These are phyloP conservation scores for Diaporthe australafricana DNA, from an alignment of 2,329 filamentous ascomycete species.

Conservation along the genomic window DNA sequence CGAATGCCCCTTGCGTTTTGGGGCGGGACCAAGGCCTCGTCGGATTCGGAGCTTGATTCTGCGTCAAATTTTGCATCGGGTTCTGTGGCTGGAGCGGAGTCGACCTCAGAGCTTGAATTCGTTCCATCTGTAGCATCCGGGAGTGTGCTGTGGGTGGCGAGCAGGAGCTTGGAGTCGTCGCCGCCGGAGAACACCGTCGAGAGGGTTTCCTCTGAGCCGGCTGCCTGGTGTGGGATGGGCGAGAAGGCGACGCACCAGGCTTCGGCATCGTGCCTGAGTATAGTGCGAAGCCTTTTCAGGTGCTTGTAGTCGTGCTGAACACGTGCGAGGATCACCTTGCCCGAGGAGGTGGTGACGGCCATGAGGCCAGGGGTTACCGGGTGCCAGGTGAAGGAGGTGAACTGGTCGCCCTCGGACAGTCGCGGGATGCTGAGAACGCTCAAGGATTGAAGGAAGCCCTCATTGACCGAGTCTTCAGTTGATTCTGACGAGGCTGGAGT, in stretches of 20 bases:
- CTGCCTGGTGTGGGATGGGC: conserved; percentile 41
- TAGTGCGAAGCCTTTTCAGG: conserved; percentile 46
- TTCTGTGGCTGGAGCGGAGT: neutral
- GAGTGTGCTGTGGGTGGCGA: conserved; percentile 45
- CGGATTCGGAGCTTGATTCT: neutral
- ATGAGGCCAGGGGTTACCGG: conserved; percentile 66
- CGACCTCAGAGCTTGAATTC: neutral
- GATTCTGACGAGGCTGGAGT: conserved; percentile 49
- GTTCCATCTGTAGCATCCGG: conserved; percentile 37
- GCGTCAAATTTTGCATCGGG: neutral
- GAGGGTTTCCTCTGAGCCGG: conserved; percentile 30
- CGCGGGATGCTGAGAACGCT: conserved; percentile 57
- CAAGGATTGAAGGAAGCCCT: conserved; percentile 50
- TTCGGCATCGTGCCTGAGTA: conserved; percentile 67
- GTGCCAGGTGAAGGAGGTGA: conserved; percentile 81
- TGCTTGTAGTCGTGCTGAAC: conserved; percentile 57
- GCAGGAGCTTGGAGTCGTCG: conserved; percentile 76
- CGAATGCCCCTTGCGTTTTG: conserved; percentile 39
- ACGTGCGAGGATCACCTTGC: conserved; percentile 68
- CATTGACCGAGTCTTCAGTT: conserved; percentile 38
- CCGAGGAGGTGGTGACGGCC: conserved; percentile 78
- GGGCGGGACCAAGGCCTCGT: neutral
- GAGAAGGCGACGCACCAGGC: conserved; percentile 80
- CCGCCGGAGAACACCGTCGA: conserved; percentile 74
- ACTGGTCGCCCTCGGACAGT: conserved; percentile 69